Evolutionary conservation across 2,329 filamentous ascomycete genomes (phyloP).

Genomic region (Pseudovirgaria hyperparasitica): DNA sequence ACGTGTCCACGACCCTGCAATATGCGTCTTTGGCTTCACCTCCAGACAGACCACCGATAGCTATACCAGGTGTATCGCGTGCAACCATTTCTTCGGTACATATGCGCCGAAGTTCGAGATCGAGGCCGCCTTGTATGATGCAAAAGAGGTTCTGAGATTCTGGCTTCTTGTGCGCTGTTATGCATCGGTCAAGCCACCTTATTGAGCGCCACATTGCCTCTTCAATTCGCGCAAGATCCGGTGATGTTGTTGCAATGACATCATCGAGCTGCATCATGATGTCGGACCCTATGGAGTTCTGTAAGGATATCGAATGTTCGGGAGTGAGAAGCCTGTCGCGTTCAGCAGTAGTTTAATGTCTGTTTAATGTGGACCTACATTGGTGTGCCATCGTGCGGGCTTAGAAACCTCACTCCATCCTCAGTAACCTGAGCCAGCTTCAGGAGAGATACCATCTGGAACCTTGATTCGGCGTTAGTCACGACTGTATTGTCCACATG

Average conservation of each 20-base stretch:
- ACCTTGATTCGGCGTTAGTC: slow-evolving; percentile 43
- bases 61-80: slow-evolving; percentile 86
- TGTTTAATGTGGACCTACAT: slow-evolving; percentile 43
- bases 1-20: slow-evolving; percentile 78
- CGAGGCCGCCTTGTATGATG: slow-evolving; percentile 92
- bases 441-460: slow-evolving; percentile 96
- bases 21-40: slow-evolving; percentile 91
- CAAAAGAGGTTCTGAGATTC: slow-evolving; percentile 88
- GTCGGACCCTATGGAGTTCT: slow-evolving; percentile 95
- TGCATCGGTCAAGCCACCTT: slow-evolving; percentile 91
- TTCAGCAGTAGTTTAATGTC: slow-evolving; percentile 1
- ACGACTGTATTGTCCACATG: slow-evolving; percentile 6
- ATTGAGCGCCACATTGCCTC: slow-evolving; percentile 93
- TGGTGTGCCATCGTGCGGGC: slow-evolving; percentile 83
- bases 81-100: slow-evolving; percentile 82
- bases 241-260: slow-evolving; percentile 90
- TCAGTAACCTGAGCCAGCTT: slow-evolving; percentile 91
- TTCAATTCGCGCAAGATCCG: slow-evolving; percentile 73
- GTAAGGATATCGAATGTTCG: slow-evolving; percentile 89
- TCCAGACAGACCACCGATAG: slow-evolving; percentile 87
- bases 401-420: slow-evolving; percentile 90
- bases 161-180: slow-evolving; percentile 75
- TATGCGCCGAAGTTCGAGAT: slow-evolving; percentile 70
- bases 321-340: slow-evolving; percentile 64
- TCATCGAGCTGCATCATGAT: slow-evolving; percentile 99